phyloP scores from a whole-genome alignment of 106 monocot species.

The Allium cepa region DNA sequence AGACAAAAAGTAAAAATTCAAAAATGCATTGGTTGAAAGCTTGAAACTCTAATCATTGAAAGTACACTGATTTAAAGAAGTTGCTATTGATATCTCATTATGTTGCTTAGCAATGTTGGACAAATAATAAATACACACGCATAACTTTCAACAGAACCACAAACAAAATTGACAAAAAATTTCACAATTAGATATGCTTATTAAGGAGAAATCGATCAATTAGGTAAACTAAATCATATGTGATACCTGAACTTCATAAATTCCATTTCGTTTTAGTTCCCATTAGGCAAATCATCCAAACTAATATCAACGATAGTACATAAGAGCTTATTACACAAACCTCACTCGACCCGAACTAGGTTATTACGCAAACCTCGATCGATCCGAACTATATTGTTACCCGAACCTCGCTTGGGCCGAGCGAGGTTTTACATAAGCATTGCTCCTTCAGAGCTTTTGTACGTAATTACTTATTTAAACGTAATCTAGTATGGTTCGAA shows the following conservation, averaged over 20 bases:
- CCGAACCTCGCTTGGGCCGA: too few relatives aligned
- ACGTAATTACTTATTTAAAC: too few relatives aligned
- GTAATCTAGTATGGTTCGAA: too few relatives aligned
- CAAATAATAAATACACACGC: background rate
- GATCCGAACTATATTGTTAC: too few relatives aligned
- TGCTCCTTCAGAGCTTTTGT: too few relatives aligned
- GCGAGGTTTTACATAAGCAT: too few relatives aligned
- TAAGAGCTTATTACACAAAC: slow-evolving; percentile 3
- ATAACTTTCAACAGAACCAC: slow-evolving; percentile 8
- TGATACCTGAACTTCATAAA: background rate
- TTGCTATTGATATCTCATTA: background rate
- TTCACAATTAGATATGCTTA: slow-evolving; percentile 1
- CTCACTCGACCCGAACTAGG: too few relatives aligned
- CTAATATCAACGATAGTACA: slow-evolving; percentile 12
- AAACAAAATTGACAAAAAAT: background rate
- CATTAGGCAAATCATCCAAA: slow-evolving; percentile 10
- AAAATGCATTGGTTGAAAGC: too few relatives aligned
- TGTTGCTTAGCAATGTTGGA: background rate
- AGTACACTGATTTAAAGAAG: background rate
- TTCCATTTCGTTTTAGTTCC: background rate
- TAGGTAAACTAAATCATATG: background rate
- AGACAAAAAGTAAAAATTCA: too few relatives aligned
- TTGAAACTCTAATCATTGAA: too few relatives aligned
- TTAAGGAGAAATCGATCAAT: background rate
- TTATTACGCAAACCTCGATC: too few relatives aligned